A percentile compares a stretch with the other conserved stretches of the same genome.
Evolutionary conservation across 257 asterid genomes (phyloP).

Genomic region (Rauvolfia tetraphylla): DNA sequence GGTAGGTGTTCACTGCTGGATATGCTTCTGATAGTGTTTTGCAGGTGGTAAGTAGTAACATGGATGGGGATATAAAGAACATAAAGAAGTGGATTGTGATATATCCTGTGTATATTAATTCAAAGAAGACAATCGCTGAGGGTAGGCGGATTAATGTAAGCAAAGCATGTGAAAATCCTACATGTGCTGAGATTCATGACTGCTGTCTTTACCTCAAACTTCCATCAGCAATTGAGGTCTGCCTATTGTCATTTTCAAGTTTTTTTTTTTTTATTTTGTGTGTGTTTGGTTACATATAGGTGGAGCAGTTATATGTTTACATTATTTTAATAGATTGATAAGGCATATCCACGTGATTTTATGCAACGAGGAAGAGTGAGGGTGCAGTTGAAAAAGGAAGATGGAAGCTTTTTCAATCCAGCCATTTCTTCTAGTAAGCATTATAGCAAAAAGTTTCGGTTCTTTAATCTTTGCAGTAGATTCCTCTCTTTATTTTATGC

Average conservation of each 20-base stretch:
- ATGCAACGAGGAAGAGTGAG: slow-evolving; percentile 98
- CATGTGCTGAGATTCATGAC: slow-evolving; percentile 74
- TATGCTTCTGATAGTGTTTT: not conserved
- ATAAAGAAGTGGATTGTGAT: slow-evolving; percentile 80
- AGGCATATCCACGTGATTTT: slow-evolving; percentile 97
- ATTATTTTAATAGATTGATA: slow-evolving; percentile 48
- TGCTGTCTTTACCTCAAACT: slow-evolving; percentile 77
- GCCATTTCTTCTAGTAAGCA: slow-evolving; percentile 69
- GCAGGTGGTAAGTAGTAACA: slow-evolving; percentile 16
- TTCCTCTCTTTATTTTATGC: not conserved
- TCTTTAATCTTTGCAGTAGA: not conserved
- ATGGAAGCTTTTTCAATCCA: slow-evolving; percentile 73
- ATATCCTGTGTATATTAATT: slow-evolving; percentile 85
- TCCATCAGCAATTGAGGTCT: slow-evolving; percentile 85
- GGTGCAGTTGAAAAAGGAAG: slow-evolving; percentile 75
- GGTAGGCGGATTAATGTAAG: slow-evolving; percentile 76
- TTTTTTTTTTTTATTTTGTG: not conserved
- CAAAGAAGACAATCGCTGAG: slow-evolving; percentile 87
- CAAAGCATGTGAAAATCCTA: slow-evolving; percentile 95
- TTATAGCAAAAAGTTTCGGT: not conserved
- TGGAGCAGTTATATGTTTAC: not conserved
- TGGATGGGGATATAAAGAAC: slow-evolving; percentile 71
- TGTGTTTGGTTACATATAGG: not conserved
- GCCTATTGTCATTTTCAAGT: not conserved
- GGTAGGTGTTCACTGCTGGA: not conserved